Base-by-base conservation (phyloP, 805 yeast genomes). In the Kodamaea kakaduensis region DNA sequence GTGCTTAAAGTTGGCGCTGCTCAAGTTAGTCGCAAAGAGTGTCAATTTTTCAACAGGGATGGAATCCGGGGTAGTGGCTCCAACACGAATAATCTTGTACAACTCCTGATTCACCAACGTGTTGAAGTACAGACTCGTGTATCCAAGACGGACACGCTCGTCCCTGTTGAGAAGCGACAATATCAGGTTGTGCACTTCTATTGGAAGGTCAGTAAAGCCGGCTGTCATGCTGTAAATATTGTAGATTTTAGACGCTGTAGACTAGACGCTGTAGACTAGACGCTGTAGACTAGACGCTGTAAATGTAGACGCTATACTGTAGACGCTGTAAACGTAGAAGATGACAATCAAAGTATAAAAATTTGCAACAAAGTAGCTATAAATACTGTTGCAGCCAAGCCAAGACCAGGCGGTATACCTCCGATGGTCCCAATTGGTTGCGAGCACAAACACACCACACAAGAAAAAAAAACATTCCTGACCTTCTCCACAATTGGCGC, bases 51-150 rank as follows among this genome's bases (percentile, higher is more conserved):
- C 21, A 6, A 41, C 36, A 9, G 37, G 22, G n/a, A 52, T 17
- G 10, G 45, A 16, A 3, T 47, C 38, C 9, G 21, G 16, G 6
- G 19, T 22, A 21, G 26, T 17, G 14, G 29, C 34, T 9, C 37
- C 39, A 15, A 31, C 26, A 25, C 42, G 38, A 2, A 52, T 40
- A 12, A 40, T 40, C 9, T 34, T 29, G 36, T 52, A 52, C 13
- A 52, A 32, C 12, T 32, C 17, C 12, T 34, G 37, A 23, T 34
- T 38, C 1, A 49, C 50, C 10, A 34, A 25, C 17, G 35, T 33
- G 17, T 41, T 38, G 36, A 50, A 37, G 21, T 32, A 38, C 5
- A 28, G 27, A 31, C 32, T 41, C 8, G 44, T 22, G 12, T 18
- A 25, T n/a, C 37, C 26, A 7, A 44, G 21, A 3, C 34, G 20